phyloP scores from a whole-genome alignment of 164 flowering plant species.

The Vitis riparia region DNA sequence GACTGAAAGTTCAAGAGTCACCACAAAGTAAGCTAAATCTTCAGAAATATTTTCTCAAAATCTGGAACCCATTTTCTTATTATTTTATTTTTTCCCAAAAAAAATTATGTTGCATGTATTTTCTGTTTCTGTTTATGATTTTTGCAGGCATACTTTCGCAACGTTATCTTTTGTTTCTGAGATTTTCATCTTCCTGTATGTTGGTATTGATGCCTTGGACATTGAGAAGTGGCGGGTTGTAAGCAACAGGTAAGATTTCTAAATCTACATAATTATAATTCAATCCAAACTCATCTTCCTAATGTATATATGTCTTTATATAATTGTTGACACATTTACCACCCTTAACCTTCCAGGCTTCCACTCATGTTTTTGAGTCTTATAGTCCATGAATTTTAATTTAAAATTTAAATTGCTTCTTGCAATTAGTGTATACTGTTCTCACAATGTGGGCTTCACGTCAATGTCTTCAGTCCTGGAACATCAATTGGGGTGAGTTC shows the following conservation, averaged over 20 bases:
- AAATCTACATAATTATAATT: background rate
- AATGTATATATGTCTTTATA: background rate
- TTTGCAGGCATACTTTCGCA: constrained; percentile 50
- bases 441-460: background rate
- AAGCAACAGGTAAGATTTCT: constrained; percentile 26
- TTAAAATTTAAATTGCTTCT: background rate
- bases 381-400: too few relatives aligned
- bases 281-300: too few relatives aligned
- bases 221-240: constrained; percentile 53
- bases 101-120: background rate
- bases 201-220: constrained; percentile 63
- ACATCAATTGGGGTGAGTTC: constrained; percentile 48
- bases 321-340: background rate
- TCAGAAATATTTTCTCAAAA: background rate
- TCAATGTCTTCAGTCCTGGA: constrained; percentile 38
- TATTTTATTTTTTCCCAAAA: background rate
- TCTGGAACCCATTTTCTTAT: background rate
- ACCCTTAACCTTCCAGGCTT: too few relatives aligned
- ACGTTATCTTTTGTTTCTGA: constrained; percentile 49
- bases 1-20: constrained; percentile 47
- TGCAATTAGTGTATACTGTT: background rate
- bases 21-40: constrained; percentile 41
- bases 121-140: background rate
- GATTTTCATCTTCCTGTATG: constrained; percentile 54
- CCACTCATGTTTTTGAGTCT: too few relatives aligned